Base-by-base conservation (phyloP, 2,329 filamentous ascomycete genomes). In the Dactylellina parvicollis region DNA sequence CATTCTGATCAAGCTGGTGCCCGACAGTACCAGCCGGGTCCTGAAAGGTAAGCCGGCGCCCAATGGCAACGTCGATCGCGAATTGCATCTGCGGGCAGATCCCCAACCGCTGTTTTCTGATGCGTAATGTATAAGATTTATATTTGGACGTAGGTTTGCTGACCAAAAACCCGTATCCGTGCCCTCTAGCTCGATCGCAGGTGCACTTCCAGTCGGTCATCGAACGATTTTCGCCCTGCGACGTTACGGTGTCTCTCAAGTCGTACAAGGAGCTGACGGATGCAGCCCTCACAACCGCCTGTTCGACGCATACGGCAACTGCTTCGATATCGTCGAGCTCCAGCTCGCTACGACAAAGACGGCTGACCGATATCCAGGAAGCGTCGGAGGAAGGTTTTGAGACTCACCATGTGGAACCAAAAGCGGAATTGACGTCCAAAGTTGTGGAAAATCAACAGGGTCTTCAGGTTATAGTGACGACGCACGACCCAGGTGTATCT, bases 281-380 rank as follows among this genome's bases (percentile, higher is more conserved):
- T 80, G 90, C 90, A 72, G 90, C 92, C 76, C 86, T 99, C 59
- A 94, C 92, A 8, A 88, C 92, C 30, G 92, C 92, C 60, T 97
- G 93, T 81, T 92, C 92, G 44, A 84, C 97, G 60, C 92, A 97
- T 81, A 90, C 93, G 38, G 92, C 92, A 5, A 92, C 92, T 10
- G 90, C 89, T 38, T 96, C 94, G 18, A 91, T 89, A 76, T 92
- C 90, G 24, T 96, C 93, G 9, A 94, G 92, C 3, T 90, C 87
- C 52, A 92, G 90, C 79, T 96, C 92, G 3, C 83, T 92, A 76
- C 87, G 90, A 70, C 86, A 89, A 78, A 87, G 89, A 77, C 89
- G 91, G 76, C 83, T 98, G 77, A 90, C 94, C 82, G 94, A 96
- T 82, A 97, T 98, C 79, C 89, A 90, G n/a, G 95, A 98, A 81